phyloP scores from a whole-genome alignment of 2,329 filamentous ascomycete species.

The Lasiodiplodia theobromae region DNA sequence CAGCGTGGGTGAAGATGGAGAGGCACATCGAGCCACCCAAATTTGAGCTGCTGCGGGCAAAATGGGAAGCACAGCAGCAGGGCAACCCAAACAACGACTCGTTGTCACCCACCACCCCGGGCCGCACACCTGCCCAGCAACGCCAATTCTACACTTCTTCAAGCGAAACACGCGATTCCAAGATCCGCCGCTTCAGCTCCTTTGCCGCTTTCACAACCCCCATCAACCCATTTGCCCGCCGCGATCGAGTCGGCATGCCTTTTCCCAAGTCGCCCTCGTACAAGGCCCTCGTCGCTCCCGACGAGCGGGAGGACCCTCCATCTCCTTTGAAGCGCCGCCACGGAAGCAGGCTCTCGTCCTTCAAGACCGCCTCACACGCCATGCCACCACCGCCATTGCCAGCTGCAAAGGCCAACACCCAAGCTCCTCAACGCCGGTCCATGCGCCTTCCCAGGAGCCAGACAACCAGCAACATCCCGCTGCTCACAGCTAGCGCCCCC shows the following conservation, averaged over 20 bases:
- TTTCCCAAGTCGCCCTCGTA: conserved; percentile 14
- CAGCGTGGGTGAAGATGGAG: conserved; percentile 9
- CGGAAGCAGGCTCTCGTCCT: conserved; percentile 8
- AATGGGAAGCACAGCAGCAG: conserved; percentile 25
- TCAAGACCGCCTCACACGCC: background rate
- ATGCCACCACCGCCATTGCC: conserved; percentile 7
- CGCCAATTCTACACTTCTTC: conserved; percentile 9
- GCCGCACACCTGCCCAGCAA: conserved; percentile 1
- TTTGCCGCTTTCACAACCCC: conserved; percentile 23
- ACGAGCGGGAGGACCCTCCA: background rate
- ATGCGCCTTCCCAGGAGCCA: conserved; percentile 21
- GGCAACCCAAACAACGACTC: background rate
- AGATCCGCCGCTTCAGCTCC: conserved; percentile 25
- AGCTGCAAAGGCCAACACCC: background rate
- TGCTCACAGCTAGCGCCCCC: background rate
- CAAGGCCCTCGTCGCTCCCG: conserved; percentile 13
- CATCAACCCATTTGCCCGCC: conserved; percentile 25
- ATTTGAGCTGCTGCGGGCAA: conserved; percentile 19
- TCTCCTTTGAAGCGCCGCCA: background rate
- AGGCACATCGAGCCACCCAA: background rate
- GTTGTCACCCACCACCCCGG: conserved; percentile 12
- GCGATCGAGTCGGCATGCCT: conserved; percentile 19
- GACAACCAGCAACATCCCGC: conserved; percentile 22
- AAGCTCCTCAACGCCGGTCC: background rate
- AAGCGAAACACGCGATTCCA: conserved; percentile 14